Base-by-base conservation (phyloP, 2,329 filamentous ascomycete genomes). In the Zasmidium angulare region DNA sequence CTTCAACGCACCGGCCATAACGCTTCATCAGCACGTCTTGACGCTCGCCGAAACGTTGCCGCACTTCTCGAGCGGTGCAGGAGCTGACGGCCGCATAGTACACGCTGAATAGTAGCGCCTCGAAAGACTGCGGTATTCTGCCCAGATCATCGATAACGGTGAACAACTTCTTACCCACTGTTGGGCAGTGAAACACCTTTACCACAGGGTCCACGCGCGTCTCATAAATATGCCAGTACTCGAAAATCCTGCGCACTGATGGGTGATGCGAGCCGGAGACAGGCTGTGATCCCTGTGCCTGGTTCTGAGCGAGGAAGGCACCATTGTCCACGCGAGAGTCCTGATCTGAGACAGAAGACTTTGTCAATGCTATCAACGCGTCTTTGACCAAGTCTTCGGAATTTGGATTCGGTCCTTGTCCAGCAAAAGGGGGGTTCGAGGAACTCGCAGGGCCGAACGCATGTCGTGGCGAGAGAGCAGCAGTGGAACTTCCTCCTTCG, bases 171-270 rank as follows among this genome's bases (percentile, higher is more conserved):
- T 58, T 54, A 1, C 53, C 58, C 21, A 69, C 60, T 4, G 66
- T 64, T 3, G 68, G 67, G 53, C 68, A 67, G 53, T 71, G 69
- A 11, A 71, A 59, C 19, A 70, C 49, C 56, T 71, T 71, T 6
- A 61, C 64, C 61, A 70, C 60, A 3, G 68, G 68, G 53, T 71
- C 69, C 1, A 70, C 67, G 22, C 67, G 50, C 6, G 63, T 61
- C 12, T 60, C 52, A 49, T 67, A 71, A 6, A 71, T 53, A 31
- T 69, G 64, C 68, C 68, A 71, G 47, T 66, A 68, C 49, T 68
- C 64, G 31, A 68, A 65, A 11, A 70, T 61, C 2, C 59, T 54
- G 10, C 61, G 54, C 6, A 59, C 54, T 1, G 62, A 47, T 6
- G 66, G 68, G 53, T 69, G 62, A 48, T 56, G 36, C 23, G 29